A percentile compares a stretch with the other conserved stretches of the same genome.
phyloP scores from a whole-genome alignment of 1,139 yeast genomes.

The Geotrichum bryndzae region DNA sequence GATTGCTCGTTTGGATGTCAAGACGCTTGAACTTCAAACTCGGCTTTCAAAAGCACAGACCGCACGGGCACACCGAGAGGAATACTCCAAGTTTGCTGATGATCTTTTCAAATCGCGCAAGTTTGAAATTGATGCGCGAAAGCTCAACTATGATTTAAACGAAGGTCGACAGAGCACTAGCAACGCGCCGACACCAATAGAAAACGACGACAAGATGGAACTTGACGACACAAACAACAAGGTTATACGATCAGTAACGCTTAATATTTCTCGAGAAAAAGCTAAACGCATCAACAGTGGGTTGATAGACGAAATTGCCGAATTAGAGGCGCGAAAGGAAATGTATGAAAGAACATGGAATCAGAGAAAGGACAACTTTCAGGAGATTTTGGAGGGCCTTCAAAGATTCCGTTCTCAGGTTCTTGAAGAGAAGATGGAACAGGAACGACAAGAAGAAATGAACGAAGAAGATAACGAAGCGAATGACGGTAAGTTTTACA shows the following conservation, averaged over 20 bases:
- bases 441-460: constrained; percentile 17
- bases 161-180: constrained; percentile 5
- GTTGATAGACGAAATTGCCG: constrained; percentile 28
- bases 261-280: constrained; percentile 28
- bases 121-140: constrained; percentile 18
- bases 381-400: constrained; percentile 23
- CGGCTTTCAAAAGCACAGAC: constrained; percentile 26
- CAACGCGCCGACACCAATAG: neutral
- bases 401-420: constrained; percentile 24
- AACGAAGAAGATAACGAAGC: constrained; percentile 9
- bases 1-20: constrained; percentile 19
- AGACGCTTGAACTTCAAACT: constrained; percentile 25
- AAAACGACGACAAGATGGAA: neutral
- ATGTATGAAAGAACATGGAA: constrained; percentile 26
- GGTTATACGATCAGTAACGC: constrained; percentile 23
- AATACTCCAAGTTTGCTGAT: constrained; percentile 28
- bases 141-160: constrained; percentile 1
- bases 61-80: constrained; percentile 27
- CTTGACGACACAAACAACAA: neutral
- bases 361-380: constrained; percentile 26
- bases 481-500: neutral
- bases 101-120: constrained; percentile 26
- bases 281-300: constrained; percentile 22
- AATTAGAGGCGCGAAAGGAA: constrained; percentile 25
- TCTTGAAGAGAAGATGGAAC: constrained; percentile 21